Evolutionary conservation across 345 rosid genomes (phyloP).

Genomic region (Euphorbia peplus): DNA sequence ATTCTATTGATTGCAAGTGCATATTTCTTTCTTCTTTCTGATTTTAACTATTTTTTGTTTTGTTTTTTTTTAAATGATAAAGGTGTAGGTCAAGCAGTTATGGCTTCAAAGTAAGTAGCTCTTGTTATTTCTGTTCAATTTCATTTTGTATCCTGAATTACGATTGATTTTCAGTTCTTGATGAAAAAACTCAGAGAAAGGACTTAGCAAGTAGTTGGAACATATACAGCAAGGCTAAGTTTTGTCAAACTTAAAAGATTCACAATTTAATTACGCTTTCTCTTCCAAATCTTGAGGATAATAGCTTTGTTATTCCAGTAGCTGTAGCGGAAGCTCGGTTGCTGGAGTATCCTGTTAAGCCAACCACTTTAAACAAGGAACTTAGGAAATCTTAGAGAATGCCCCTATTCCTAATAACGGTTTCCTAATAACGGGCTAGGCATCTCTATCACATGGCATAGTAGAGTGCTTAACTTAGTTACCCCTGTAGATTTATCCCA

Average conservation of each 20-base stretch:
- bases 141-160: background rate
- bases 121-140: background rate
- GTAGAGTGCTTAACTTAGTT: background rate
- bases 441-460: no score
- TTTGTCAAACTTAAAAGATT: background rate
- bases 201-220: background rate
- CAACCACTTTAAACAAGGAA: background rate
- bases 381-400: background rate
- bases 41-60: background rate
- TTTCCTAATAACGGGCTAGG: no score
- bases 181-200: background rate
- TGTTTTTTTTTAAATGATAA: background rate
- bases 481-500: background rate
- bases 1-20: background rate
- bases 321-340: background rate
- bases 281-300: no score
- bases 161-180: background rate
- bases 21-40: background rate
- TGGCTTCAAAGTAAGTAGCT: constrained; percentile 20
- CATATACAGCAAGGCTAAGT: background rate
- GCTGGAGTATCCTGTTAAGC: background rate
- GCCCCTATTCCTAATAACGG: no score
- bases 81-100: constrained; percentile 6
- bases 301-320: no score
- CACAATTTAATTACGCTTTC: background rate